Conservation (phyloP, 2,329 filamentous ascomycete genomes). For the Epichloe glyceriae region DNA sequence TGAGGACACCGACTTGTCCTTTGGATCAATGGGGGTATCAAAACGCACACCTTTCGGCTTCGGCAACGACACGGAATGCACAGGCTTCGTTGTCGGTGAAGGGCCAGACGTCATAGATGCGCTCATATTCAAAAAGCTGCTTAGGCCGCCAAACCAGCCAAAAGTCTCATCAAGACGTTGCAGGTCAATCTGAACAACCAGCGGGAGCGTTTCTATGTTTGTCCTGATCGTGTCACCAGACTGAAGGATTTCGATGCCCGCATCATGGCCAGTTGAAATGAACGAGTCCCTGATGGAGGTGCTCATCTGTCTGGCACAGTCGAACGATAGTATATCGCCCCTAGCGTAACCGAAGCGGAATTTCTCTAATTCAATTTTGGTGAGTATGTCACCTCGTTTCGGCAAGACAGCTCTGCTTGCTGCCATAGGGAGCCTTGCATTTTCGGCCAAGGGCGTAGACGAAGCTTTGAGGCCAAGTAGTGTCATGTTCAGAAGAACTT, state of each 20-base stretch:
- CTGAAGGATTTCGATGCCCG: slow-evolving; percentile 40
- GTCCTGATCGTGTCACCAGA: slow-evolving; percentile 34
- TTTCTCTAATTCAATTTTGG: slow-evolving; percentile 37
- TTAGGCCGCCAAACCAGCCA: slow-evolving; percentile 79
- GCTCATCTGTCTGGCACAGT: slow-evolving; percentile 42
- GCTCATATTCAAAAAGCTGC: slow-evolving; percentile 79
- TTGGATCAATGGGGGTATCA: slow-evolving; percentile 36
- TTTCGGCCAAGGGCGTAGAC: neutral
- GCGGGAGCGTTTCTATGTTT: slow-evolving; percentile 61
- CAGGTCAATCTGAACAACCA: slow-evolving; percentile 65
- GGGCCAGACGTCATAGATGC: slow-evolving; percentile 67
- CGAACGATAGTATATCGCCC: slow-evolving; percentile 51
- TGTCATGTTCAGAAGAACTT: slow-evolving; percentile 39
- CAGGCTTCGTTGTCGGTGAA: slow-evolving; percentile 31
- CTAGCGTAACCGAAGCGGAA: slow-evolving; percentile 50
- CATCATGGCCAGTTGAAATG: slow-evolving; percentile 42
- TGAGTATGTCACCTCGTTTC: slow-evolving; percentile 15
- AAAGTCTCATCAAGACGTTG: slow-evolving; percentile 76
- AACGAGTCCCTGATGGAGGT: slow-evolving; percentile 47
- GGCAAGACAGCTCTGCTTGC: slow-evolving; percentile 3
- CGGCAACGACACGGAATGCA: slow-evolving; percentile 23
- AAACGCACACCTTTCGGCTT: slow-evolving; percentile 47
- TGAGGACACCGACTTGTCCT: slow-evolving; percentile 32
- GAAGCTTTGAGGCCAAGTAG: slow-evolving; percentile 30
- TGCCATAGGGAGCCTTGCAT: neutral